Evolutionary conservation across 768 basidiomycete species (phyloP).

Genomic region (Cyclocybe cylindracea): DNA sequence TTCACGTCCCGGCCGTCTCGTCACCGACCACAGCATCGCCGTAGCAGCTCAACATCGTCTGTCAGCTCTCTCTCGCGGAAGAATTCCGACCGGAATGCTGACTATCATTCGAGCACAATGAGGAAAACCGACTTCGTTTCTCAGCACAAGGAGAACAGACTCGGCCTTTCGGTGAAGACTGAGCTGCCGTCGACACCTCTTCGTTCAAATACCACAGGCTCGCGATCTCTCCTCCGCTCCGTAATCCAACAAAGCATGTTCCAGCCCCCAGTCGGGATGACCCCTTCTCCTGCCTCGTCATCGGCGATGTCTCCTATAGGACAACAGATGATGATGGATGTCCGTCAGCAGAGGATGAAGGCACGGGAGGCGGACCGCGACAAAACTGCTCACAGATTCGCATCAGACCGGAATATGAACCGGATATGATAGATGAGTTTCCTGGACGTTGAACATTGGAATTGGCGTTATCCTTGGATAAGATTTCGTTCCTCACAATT

Average conservation of each 20-base stretch:
- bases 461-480: too few relatives aligned
- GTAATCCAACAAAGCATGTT: conserved; percentile 46
- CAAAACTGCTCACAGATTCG: conserved; percentile 8
- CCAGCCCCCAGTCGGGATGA: conserved; percentile 41
- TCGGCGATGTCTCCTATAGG: conserved; percentile 74
- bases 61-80: conserved; percentile 7
- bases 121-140: background rate
- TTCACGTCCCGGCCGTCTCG: conserved; percentile 35
- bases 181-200: conserved; percentile 49
- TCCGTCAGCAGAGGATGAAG: conserved; percentile 48
- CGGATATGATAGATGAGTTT: conserved; percentile 3
- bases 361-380: conserved; percentile 37
- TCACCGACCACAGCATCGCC: conserved; percentile 20
- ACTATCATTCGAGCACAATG: conserved; percentile 4
- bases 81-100: conserved; percentile 2
- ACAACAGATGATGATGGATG: conserved; percentile 65
- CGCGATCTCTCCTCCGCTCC: conserved; percentile 36
- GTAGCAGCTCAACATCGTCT: conserved; percentile 27
- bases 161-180: conserved; percentile 32
- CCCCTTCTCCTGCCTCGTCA: conserved; percentile 68
- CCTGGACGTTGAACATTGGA: too few relatives aligned
- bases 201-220: conserved; percentile 35
- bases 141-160: conserved; percentile 42
- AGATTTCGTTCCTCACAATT: background rate
- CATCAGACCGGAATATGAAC: background rate